Conservation (phyloP, 75 land plant species). For the Pseudotsuga menziesii region DNA sequence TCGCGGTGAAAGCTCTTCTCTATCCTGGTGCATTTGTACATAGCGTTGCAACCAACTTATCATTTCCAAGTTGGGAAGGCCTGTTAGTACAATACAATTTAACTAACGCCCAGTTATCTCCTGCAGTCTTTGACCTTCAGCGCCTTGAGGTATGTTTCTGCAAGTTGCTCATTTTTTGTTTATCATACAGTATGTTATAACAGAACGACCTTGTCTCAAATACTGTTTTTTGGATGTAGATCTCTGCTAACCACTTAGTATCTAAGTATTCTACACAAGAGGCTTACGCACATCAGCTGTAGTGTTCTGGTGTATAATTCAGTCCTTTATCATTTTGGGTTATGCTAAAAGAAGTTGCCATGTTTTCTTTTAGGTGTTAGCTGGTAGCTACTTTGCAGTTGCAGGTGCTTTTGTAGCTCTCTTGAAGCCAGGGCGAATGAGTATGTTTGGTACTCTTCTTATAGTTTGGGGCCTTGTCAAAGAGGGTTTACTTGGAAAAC, state of each 20-base stretch:
- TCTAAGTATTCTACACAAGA: neutral
- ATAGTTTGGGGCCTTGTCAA: constrained; percentile 89
- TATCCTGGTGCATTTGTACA: constrained; percentile 74
- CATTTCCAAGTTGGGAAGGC: constrained; percentile 63
- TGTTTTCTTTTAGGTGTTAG: constrained; percentile 60
- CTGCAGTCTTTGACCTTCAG: constrained; percentile 57
- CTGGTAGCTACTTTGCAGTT: constrained; percentile 90
- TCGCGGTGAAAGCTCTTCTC: constrained; percentile 65
- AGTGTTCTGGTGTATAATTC: neutral
- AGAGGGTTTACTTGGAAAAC: constrained; percentile 70
- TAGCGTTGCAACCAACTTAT: constrained; percentile 27
- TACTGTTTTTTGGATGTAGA: neutral
- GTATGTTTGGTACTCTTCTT: constrained; percentile 89
- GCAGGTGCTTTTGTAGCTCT: constrained; percentile 79
- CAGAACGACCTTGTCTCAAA: neutral
- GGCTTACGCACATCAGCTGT: constrained; percentile 1
- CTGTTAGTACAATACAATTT: constrained; percentile 67
- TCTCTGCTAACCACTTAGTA: neutral
- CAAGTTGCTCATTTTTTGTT: neutral
- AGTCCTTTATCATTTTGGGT: neutral
- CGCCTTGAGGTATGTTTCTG: constrained; percentile 71
- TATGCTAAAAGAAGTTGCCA: neutral
- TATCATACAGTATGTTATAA: neutral
- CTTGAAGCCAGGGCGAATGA: constrained; percentile 90
- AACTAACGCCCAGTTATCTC: constrained; percentile 44